phyloP scores from a whole-genome alignment of 371 early-diverging fungal genomes.

The Smittium culicis region DNA sequence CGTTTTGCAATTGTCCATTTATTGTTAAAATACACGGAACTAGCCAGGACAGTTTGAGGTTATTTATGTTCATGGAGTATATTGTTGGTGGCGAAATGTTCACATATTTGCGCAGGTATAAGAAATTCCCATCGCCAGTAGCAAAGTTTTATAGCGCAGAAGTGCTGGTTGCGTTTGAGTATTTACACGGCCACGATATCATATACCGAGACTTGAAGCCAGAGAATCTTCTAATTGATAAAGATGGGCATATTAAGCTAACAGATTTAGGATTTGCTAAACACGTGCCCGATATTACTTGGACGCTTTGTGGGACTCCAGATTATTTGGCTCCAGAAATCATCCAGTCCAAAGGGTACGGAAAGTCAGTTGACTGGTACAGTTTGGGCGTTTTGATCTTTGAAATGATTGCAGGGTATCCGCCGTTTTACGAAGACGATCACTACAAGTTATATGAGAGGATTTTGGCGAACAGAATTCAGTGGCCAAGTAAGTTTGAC shows the following conservation, averaged over 20 bases:
- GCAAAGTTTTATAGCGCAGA: conserved; percentile 72
- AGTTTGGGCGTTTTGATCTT: conserved; percentile 96
- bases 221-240: conserved; percentile 80
- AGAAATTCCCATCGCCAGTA: conserved; percentile 55
- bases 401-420: conserved; percentile 74
- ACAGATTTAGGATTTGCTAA: conserved; percentile 74
- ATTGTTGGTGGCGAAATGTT: conserved; percentile 93
- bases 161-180: conserved; percentile 45
- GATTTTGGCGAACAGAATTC: conserved; percentile 52
- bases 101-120: conserved; percentile 45
- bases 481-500: conserved; percentile 37
- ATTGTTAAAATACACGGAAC: conserved; percentile 85
- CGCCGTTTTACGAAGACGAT: conserved; percentile 92
- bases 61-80: conserved; percentile 89
- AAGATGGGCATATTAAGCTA: conserved; percentile 68
- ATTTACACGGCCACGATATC: conserved; percentile 44
- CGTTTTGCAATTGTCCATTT: conserved; percentile 78
- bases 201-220: conserved; percentile 71
- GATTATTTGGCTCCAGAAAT: conserved; percentile 38
- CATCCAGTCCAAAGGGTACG: conserved; percentile 57
- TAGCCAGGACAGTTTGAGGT: conserved; percentile 67
- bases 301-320: conserved; percentile 24
- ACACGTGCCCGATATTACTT: conserved; percentile 6
- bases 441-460: conserved; percentile 82
- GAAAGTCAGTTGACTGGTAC: conserved; percentile 77